Evolutionary conservation across 306 rosid species (phyloP).

Genomic region (Fragaria ananassa): DNA sequence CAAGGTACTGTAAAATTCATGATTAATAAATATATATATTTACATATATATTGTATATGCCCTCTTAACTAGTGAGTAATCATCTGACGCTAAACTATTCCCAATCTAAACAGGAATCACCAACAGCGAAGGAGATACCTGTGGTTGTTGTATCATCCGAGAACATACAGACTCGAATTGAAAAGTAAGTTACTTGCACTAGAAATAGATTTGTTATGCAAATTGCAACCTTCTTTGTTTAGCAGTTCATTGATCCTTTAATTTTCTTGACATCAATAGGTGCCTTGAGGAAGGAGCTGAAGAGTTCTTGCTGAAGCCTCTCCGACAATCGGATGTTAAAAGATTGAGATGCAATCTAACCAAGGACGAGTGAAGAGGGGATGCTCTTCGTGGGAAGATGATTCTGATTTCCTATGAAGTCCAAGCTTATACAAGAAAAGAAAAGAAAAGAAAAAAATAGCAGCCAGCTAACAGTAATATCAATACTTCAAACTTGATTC

Average conservation of each 20-base stretch:
- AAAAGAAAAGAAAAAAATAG: neutral
- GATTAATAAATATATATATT: neutral
- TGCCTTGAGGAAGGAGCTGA: slow-evolving; percentile 38
- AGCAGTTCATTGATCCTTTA: neutral
- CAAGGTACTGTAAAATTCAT: slow-evolving; percentile 12
- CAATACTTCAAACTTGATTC: neutral
- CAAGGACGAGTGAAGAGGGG: slow-evolving; percentile 7
- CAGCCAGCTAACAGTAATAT: neutral
- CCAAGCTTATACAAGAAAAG: neutral
- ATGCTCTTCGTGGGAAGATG: slow-evolving; percentile 21
- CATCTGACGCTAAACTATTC: neutral
- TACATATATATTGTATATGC: too few relatives aligned
- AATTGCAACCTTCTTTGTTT: neutral
- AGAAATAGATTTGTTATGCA: neutral
- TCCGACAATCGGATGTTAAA: slow-evolving; percentile 24
- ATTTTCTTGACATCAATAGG: slow-evolving; percentile 11
- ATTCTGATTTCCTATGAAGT: neutral
- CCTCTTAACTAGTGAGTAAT: neutral
- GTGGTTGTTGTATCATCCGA: slow-evolving; percentile 30
- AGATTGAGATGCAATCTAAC: slow-evolving; percentile 16
- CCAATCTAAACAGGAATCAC: slow-evolving; percentile 27
- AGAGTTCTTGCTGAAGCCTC: slow-evolving; percentile 36
- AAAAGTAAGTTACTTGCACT: slow-evolving; percentile 10
- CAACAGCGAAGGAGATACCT: slow-evolving; percentile 28
- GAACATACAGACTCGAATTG: slow-evolving; percentile 25